Evolutionary conservation across 1,284 basidiomycete species (phyloP).

Genomic region (Puccinia hordei): DNA sequence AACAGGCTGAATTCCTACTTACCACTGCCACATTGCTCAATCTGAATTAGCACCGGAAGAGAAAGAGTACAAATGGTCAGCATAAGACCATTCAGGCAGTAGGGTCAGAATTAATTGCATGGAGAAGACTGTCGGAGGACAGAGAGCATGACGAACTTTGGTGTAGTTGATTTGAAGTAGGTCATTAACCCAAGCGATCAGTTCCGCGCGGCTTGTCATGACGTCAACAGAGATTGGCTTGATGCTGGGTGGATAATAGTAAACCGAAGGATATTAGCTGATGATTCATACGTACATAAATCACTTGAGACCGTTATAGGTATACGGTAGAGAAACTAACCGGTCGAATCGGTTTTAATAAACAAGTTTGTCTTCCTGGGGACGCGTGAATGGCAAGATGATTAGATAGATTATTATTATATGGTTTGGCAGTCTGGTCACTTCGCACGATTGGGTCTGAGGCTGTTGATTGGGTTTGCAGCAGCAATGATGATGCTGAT

Average conservation of each 20-base stretch:
- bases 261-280: neutral
- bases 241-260: neutral
- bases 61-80: neutral
- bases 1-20: neutral
- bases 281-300: too few relatives aligned
- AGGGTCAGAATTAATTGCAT: too few relatives aligned
- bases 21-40: constrained; percentile 48
- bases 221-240: neutral
- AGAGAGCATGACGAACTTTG: constrained; percentile 84
- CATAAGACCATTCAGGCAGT: neutral
- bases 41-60: constrained; percentile 7
- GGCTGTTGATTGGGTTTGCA: too few relatives aligned
- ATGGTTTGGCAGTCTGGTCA: neutral
- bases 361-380: neutral
- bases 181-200: constrained; percentile 91
- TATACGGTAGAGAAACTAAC: too few relatives aligned
- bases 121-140: constrained; percentile 36
- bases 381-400: neutral
- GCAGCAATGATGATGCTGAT: too few relatives aligned
- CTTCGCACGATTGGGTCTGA: too few relatives aligned
- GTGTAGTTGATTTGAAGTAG: constrained; percentile 86
- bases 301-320: too few relatives aligned
- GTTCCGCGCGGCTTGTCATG: constrained; percentile 69
- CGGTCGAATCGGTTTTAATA: too few relatives aligned
- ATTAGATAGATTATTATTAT: neutral